These are phyloP conservation scores for Quercus suber DNA, from an alignment of 306 rosid genomes.

Conservation along the genomic window DNA sequence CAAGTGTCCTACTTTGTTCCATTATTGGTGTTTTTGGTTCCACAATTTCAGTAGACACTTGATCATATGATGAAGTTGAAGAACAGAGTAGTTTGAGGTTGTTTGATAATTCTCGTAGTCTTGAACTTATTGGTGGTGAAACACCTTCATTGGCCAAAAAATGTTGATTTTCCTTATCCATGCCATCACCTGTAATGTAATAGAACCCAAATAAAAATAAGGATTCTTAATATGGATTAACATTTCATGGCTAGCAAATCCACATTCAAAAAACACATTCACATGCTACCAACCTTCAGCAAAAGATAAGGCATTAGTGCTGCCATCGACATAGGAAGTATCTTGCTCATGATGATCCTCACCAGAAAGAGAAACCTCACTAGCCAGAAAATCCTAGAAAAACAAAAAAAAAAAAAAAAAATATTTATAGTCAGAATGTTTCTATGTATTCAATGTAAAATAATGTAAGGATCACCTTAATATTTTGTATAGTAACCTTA, in stretches of 20 bases:
- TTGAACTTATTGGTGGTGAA: conserved; percentile 76
- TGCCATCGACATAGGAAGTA: conserved; percentile 15
- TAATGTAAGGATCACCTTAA: not conserved
- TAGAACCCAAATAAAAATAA: not conserved
- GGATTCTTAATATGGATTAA: not conserved
- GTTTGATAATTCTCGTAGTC: conserved; percentile 59
- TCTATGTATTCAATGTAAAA: not conserved
- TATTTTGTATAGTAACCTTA: not conserved
- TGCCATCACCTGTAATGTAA: conserved; percentile 33
- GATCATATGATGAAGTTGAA: conserved; percentile 35
- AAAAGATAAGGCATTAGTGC: conserved; percentile 19
- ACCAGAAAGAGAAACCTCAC: not conserved
- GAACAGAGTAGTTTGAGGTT: conserved; percentile 39
- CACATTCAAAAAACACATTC: conserved; percentile 9
- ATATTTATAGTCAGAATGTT: not conserved
- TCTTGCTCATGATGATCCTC: conserved; percentile 31
- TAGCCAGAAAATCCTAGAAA: conserved; percentile 32
- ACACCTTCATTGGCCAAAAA: conserved; percentile 20
- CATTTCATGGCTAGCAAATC: conserved; percentile 6
- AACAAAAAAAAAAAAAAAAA: not conserved
- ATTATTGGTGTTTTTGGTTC: conserved; percentile 66
- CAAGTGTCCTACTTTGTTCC: conserved; percentile 23
- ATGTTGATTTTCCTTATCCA: conserved; percentile 43
- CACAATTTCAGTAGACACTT: conserved; percentile 26
- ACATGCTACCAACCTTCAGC: conserved; percentile 36